Conservation (phyloP, 768 basidiomycete species). For the Lyophyllum shimeji region DNA sequence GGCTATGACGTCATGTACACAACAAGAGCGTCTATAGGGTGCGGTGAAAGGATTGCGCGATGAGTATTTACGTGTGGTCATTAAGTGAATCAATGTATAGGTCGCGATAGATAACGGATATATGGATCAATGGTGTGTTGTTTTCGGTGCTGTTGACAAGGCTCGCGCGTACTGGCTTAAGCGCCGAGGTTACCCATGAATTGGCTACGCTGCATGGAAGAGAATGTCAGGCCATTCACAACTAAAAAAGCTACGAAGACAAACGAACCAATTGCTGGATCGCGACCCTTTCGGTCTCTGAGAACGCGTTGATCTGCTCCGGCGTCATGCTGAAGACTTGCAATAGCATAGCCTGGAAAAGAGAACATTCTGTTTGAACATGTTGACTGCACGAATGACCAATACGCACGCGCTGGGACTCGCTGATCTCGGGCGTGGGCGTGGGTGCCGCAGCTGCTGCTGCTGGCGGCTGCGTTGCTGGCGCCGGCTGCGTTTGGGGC, state of each 20-base stretch:
- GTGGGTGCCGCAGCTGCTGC: slow-evolving; percentile 31
- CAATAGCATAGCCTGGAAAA: slow-evolving; percentile 69
- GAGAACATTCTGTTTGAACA: neutral
- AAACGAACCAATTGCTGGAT: slow-evolving; percentile 74
- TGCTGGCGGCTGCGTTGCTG: slow-evolving; percentile 27
- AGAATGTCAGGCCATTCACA: neutral
- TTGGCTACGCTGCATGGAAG: slow-evolving; percentile 32
- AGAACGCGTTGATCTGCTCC: slow-evolving; percentile 81
- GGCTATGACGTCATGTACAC: neutral
- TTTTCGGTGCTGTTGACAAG: neutral
- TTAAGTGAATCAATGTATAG: slow-evolving; percentile 6
- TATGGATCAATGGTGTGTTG: neutral
- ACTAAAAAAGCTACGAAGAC: neutral
- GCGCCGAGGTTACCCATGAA: slow-evolving; percentile 32
- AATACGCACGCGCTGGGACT: slow-evolving; percentile 45
- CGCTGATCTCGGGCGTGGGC: slow-evolving; percentile 33
- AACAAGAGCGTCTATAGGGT: neutral
- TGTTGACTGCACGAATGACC: slow-evolving; percentile 2
- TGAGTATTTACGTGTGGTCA: neutral
- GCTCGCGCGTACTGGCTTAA: neutral
- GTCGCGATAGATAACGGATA: slow-evolving; percentile 1
- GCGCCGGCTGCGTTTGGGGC: slow-evolving; percentile 27
- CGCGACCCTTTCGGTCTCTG: slow-evolving; percentile 73
- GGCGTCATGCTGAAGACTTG: slow-evolving; percentile 82
- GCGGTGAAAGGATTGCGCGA: neutral